Base-by-base conservation (phyloP, 306 rosid species). In the Rubus idaeus region DNA sequence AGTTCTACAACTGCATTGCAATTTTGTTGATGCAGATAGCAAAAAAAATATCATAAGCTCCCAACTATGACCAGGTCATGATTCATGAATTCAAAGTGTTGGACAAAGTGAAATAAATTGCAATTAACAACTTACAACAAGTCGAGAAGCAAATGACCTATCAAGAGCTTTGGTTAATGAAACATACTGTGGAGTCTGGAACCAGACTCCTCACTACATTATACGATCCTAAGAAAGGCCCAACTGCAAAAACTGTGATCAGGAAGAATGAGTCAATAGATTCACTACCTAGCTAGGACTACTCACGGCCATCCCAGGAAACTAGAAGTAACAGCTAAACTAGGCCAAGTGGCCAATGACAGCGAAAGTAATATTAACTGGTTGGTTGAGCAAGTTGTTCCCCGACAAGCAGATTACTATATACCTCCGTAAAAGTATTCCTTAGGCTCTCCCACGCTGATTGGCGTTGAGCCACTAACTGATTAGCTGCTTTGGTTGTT, bases 241-340 rank as follows among this genome's bases (percentile, higher is more conserved):
- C 40, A 35, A 39, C 70, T 64, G 46, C 47, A 1, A 40, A 64
- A 64, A 40, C 14, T 64, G 47, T 64, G 70, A 40, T 40, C 69
- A 64, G 69, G 69, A 64, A 64, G 16, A 64, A 37, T 39, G 69
- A 6, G 47, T 64, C 70, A 16, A 37, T 37, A 64, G 70, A 64
- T 39, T 37, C 69, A 12, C 68, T 64, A 39, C 47, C 47, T 40
- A 64, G 70, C 47, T 40, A 64, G 70, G 70, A 40, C 47, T 62
- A 30, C 40, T 35, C 44, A 64, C 17, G 70, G 70, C 70, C 39
- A 40, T n/a, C 41, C 46, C 70, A 64, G 70, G 70, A 64, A 40
- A 64, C 39, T 7, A 39, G 46, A 40, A 39, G 14, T 4, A 39
- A 39, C 47, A 16, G 21, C 46, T 42, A 42, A 42, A 42, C 46